Evolutionary conservation across 768 basidiomycete genomes (phyloP), one percentile per base, ranked within the genome.

Genomic region (Vararia minispora): DNA sequence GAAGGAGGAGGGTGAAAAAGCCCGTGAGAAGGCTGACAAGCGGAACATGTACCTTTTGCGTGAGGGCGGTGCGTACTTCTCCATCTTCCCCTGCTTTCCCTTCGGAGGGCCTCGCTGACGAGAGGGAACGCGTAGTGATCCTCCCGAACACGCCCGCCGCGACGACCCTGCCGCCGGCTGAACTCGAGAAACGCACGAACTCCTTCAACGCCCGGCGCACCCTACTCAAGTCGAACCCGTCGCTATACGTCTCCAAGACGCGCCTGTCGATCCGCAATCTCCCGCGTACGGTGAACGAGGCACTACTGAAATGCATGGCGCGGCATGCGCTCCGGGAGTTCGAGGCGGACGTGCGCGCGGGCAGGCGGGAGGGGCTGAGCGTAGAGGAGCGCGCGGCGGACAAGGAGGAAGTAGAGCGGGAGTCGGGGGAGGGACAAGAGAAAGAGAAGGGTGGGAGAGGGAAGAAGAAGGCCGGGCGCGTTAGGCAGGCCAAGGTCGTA

Each of bases 201-300:
- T 87, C 92, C 0, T 95, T 83, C 68, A 88, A 82, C 49, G 78
- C 88, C 0, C 84, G 95, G 11, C 71, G 82, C 28, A 63, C 75
- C 0, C 70, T 97, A 23, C 73, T 99, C 28, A 82, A 84, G 43
- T 80, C 81, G 10, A 98, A 98, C 57, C 94, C 95, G 0, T 85
- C 88, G 0, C 67, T 99, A 5, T 99, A 82, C 63, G 83, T 99
- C 51, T 97, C 92, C 20, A 83, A 79, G 53, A 97, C 89, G 0
- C 89, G 95, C 44, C 76, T 99, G 28, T 90, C 87, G 42, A 73
- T 99, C 43, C 87, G 95, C 3, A 89, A 95, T 51, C 72, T 99
- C 17, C 95, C 95, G 0, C 63, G 83, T 0, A 94, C 84, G 54
- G 91, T 79, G 11, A 86, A 86, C 0, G 94, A 99, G 54, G 80